Base-by-base conservation (phyloP, 495 filamentous ascomycete genomes). In the Aspergillus indologenus region DNA sequence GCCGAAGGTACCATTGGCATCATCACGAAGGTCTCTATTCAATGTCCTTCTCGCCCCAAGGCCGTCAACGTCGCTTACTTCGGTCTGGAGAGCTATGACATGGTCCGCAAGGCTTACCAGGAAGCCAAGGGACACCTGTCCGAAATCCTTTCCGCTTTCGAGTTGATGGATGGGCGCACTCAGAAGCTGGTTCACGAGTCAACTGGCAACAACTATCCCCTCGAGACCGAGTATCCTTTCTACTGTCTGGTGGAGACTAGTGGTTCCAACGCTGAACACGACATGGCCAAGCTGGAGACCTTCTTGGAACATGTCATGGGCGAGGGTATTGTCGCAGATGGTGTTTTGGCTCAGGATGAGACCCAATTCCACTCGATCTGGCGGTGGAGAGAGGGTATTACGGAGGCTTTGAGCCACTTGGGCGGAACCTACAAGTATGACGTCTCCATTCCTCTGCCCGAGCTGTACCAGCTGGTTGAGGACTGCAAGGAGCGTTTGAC, bases 341-440 rank as follows among this genome's bases (percentile, higher is more conserved):
- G 94, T 48, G 90, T 94, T 3, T 71, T 97, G 53, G 94, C 95
- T 3, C 86, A 96, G 72, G 87, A 96, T 66, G 90, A 94, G 77
- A 95, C 92, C 12, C 95, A 98, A 71, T 80, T 90, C 62, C 83
- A 83, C 65, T 76, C 88, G 3, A 79, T 98, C 56, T 98, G 94
- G 94, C 81, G 85, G 60, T 97, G 91, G 85, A 85, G 94, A 49
- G 94, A 98, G 77, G 91, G 91, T 48, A 90, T 98, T 60, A 84
- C 95, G 0, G 94, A 98, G 75, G 81, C 83, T 22, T 71, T 92
- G 24, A 88, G 91, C 61, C 93, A 98, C 69, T 91, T 90, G 75
- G 94, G 94, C 26, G 94, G 93, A 9, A 91, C 92, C 23, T 98
- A 98, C 83, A 98, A 98, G 75, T 98, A 98, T 73, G 94, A 98